Conservation (phyloP, 495 filamentous ascomycete species). For the Aspergillus carlsbadensis region DNA sequence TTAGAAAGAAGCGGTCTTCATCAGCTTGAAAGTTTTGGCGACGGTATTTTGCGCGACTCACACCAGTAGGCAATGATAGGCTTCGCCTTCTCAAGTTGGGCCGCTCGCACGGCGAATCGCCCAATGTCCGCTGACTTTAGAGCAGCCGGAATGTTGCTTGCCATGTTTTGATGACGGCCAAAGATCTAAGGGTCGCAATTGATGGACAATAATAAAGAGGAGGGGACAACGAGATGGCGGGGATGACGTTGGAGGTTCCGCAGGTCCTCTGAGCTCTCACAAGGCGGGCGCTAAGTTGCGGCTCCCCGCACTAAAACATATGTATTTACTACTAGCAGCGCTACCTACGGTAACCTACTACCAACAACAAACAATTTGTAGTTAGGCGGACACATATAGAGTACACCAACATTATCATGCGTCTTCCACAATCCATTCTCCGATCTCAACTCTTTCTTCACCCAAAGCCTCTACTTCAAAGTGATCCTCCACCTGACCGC, state of each 20-base stretch:
- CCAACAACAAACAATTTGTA: no score
- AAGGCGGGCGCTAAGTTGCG: not conserved
- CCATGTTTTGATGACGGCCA: slow-evolving; percentile 51
- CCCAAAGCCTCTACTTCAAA: slow-evolving; percentile 69
- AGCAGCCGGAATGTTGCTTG: slow-evolving; percentile 67
- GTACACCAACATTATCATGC: slow-evolving; percentile 16
- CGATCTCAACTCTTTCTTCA: slow-evolving; percentile 63
- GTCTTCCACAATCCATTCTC: slow-evolving; percentile 50
- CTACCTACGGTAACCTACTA: no score
- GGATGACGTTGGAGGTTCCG: slow-evolving; percentile 24
- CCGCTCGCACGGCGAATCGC: slow-evolving; percentile 75
- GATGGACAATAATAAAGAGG: not conserved
- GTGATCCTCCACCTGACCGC: slow-evolving; percentile 48
- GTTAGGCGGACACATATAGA: not conserved
- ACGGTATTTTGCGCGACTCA: slow-evolving; percentile 45
- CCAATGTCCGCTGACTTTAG: slow-evolving; percentile 75
- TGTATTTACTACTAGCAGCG: no score
- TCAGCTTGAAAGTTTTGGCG: slow-evolving; percentile 9
- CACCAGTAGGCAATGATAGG: slow-evolving; percentile 94
- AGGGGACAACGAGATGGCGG: slow-evolving; percentile 2
- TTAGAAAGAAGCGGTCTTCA: slow-evolving; percentile 2
- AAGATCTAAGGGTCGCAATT: not conserved
- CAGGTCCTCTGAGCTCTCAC: slow-evolving; percentile 1
- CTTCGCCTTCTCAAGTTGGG: slow-evolving; percentile 79
- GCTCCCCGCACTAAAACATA: not conserved